Evolutionary conservation across 352 stramenopile genomes (phyloP).

Genomic region (Elongisporangium undulatum): DNA sequence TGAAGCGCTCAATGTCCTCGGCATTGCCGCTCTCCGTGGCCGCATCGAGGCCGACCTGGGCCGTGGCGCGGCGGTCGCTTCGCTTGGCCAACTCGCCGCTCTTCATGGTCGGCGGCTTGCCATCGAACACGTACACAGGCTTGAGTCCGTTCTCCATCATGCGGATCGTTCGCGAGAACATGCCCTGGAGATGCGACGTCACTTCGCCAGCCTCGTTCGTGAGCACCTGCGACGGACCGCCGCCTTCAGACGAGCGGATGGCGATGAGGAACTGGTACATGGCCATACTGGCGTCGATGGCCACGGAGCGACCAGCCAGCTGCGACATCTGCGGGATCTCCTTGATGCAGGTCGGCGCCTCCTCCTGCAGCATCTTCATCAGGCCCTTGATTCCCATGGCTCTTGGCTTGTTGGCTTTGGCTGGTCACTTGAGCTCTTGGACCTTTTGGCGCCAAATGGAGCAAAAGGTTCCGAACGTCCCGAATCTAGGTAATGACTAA

Average conservation of each 20-base stretch:
- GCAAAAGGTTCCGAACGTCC: neutral
- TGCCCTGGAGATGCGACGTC: slow-evolving; percentile 90
- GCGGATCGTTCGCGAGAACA: slow-evolving; percentile 99
- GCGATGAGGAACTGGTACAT: slow-evolving; percentile 99
- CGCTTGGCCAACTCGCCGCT: slow-evolving; percentile 95
- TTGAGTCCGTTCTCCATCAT: slow-evolving; percentile 97
- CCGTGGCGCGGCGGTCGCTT: slow-evolving; percentile 82
- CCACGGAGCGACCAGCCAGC: slow-evolving; percentile 94
- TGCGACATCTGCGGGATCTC: slow-evolving; percentile 93
- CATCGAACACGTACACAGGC: slow-evolving; percentile 99
- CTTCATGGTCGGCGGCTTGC: slow-evolving; percentile 98
- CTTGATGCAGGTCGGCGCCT: slow-evolving; percentile 95
- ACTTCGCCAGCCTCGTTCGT: slow-evolving; percentile 98
- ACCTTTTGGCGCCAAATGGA: neutral
- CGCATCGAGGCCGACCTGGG: slow-evolving; percentile 82
- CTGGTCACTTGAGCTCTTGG: neutral
- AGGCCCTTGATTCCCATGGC: slow-evolving; percentile 99
- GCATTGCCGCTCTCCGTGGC: slow-evolving; percentile 83
- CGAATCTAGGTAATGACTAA: neutral
- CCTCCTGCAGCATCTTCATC: slow-evolving; percentile 97
- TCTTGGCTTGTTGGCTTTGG: slow-evolving; percentile 4
- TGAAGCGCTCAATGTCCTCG: slow-evolving; percentile 93
- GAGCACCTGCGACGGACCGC: slow-evolving; percentile 88
- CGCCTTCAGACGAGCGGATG: slow-evolving; percentile 82
- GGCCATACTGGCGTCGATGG: slow-evolving; percentile 98